These are phyloP conservation scores for Colletotrichum gigasporum DNA, from an alignment of 2,329 filamentous ascomycete species.

Conservation along the genomic window DNA sequence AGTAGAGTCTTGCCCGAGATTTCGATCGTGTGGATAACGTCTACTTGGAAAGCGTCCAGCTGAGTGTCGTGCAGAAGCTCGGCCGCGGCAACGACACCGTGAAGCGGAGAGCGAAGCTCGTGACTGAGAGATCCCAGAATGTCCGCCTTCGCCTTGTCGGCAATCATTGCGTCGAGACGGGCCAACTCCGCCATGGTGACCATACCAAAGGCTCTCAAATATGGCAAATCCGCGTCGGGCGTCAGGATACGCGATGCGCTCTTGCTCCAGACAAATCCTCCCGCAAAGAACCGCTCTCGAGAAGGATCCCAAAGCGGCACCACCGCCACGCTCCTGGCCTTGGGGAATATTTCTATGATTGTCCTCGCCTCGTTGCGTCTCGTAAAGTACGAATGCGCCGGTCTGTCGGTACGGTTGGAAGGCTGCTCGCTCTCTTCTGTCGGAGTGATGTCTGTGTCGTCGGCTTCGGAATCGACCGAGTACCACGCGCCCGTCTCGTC, in stretches of 20 bases:
- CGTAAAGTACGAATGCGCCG: constrained; percentile 22
- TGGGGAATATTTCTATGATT: constrained; percentile 50
- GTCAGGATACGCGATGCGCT: constrained; percentile 39
- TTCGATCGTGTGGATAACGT: constrained; percentile 57
- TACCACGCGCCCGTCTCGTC: constrained; percentile 47
- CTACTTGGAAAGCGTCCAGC: constrained; percentile 50
- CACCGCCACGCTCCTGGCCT: constrained; percentile 45
- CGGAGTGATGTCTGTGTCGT: constrained; percentile 13
- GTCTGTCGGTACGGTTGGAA: not conserved
- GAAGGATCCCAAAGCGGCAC: constrained; percentile 48
- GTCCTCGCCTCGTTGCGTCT: constrained; percentile 40
- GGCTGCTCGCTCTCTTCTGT: constrained; percentile 22
- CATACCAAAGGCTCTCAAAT: constrained; percentile 58
- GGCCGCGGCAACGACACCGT: constrained; percentile 63
- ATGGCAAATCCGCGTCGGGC: constrained; percentile 39
- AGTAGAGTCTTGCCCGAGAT: constrained; percentile 58
- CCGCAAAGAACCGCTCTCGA: constrained; percentile 48
- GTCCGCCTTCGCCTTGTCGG: constrained; percentile 58
- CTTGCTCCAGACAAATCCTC: constrained; percentile 51
- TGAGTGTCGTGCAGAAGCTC: constrained; percentile 59
- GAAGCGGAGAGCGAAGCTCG: constrained; percentile 64
- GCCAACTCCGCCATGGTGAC: constrained; percentile 65
- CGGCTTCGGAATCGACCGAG: constrained; percentile 38
- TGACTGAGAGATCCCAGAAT: constrained; percentile 67
- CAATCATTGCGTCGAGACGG: constrained; percentile 47